These are phyloP conservation scores for Coniochaeta ligniaria DNA, from an alignment of 2,329 filamentous ascomycete genomes.

Conservation along the genomic window DNA sequence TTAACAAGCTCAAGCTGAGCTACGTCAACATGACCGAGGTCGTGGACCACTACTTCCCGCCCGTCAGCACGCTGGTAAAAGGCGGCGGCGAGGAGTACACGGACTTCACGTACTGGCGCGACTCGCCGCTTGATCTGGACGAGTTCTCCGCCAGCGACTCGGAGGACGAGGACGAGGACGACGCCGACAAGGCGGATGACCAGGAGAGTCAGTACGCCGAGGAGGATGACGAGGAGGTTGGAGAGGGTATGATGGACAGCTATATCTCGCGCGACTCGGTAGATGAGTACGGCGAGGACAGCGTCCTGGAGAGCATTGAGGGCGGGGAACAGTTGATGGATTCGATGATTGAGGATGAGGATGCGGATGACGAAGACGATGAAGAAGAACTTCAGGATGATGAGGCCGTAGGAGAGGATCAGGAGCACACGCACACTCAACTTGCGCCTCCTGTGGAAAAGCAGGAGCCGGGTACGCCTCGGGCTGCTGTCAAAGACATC, in stretches of 20 bases:
- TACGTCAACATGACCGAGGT: constrained; percentile 97
- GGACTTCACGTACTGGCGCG: constrained; percentile 95
- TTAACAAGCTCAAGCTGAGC: constrained; percentile 93
- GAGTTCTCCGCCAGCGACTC: constrained; percentile 83
- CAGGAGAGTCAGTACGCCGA: constrained; percentile 25
- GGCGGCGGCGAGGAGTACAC: constrained; percentile 92
- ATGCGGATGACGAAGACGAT: constrained; percentile 23
- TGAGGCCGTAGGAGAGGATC: constrained; percentile 21
- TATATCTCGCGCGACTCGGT: constrained; percentile 30
- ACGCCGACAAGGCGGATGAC: constrained; percentile 44
- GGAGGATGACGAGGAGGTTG: constrained; percentile 32
- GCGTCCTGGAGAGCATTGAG: constrained; percentile 25
- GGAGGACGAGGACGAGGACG: constrained; percentile 47
- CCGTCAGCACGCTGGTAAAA: constrained; percentile 77
- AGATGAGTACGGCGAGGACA: constrained; percentile 29
- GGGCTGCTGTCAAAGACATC: constrained; percentile 32
- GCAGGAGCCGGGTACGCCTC: constrained; percentile 5
- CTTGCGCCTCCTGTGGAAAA: constrained; percentile 1
- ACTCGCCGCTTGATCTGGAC: constrained; percentile 73
- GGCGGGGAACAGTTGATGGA: constrained; percentile 33
- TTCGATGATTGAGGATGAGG: constrained; percentile 28
- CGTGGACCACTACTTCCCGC: constrained; percentile 96
- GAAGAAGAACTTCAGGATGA: constrained; percentile 29
- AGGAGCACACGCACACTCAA: constrained; percentile 8
- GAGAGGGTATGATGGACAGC: constrained; percentile 36